A percentile compares a stretch with the other conserved stretches of the same genome.
Conservation (phyloP, 805 yeast species). For the Sugiyamaella lignohabitans region DNA sequence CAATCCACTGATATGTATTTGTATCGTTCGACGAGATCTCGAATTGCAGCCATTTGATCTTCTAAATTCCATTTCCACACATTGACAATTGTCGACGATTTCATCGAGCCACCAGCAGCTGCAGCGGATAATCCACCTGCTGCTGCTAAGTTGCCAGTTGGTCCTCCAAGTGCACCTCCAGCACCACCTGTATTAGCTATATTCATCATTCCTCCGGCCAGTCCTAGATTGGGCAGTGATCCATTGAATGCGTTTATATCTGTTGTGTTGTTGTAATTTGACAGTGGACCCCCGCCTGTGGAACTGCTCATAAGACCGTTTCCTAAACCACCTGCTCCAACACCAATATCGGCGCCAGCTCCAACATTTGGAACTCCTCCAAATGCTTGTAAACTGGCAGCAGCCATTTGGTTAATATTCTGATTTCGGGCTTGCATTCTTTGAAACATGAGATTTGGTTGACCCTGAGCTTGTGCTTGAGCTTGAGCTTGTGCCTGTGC, state of each 20-base stretch:
- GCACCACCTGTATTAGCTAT: no score
- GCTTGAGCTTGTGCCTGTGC: background rate
- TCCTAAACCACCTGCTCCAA: background rate
- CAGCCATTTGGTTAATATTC: background rate
- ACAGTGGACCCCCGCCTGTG: no score
- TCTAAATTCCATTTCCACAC: constrained; percentile 40
- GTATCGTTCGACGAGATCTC: constrained; percentile 34
- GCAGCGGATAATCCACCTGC: background rate
- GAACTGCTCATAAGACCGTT: background rate
- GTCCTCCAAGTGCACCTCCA: no score
- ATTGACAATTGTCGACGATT: constrained; percentile 18
- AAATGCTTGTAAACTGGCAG: background rate
- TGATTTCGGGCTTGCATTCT: background rate
- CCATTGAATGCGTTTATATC: no score
- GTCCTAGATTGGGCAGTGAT: no score
- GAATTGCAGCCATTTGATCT: constrained; percentile 35
- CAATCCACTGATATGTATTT: constrained; percentile 55
- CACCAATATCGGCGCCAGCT: no score
- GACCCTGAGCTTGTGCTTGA: background rate
- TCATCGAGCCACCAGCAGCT: background rate
- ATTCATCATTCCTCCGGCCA: no score
- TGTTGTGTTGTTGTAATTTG: no score
- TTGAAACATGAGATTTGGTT: background rate
- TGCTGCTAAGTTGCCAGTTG: background rate
- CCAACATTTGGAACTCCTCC: background rate